Base-by-base conservation (phyloP, 1,284 basidiomycete genomes). In the Takashimella tepidaria region DNA sequence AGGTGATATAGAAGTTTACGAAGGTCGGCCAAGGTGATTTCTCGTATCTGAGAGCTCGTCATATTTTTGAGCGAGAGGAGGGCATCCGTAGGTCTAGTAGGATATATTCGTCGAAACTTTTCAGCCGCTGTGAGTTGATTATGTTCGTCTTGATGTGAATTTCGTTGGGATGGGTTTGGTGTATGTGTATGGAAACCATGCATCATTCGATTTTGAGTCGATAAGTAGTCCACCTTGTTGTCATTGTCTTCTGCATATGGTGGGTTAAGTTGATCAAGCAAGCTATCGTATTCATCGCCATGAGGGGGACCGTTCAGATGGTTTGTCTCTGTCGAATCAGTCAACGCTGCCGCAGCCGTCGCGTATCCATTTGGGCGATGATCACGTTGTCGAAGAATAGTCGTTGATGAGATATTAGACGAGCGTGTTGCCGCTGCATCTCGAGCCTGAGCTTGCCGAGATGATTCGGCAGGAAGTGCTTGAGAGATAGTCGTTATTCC, bases 391-490 rank as follows among this genome's bases (percentile, higher is more conserved):
- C n/a, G n/a, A n/a, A n/a, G n/a, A n/a, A n/a, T n/a, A n/a, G n/a
- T n/a, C n/a, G n/a, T n/a, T n/a, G n/a, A n/a, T n/a, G 16, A 37
- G 31, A 37, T 37, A 16, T 37, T 37, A 37, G 31, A 37, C 31
- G 31, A 37, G 31, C 31, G n/a, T 37, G 31, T 16, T 37, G 31
- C 31, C 31, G 31, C 31, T 37, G 31, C 31, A 8, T 47, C 50
- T 24, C 58, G 58, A 3, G 46, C 50, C 51, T 55, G 55, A 10
- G 64, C 67, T 57, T 67, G 67, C 24, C 58, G 58, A 23, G 64
- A 67, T 27, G 64, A 67, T 59, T 68, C 67, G 31, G 67, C 64
- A 13, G 62, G 62, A 2, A 60, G 56, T n/a, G 56, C 57, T 19
- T 52, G 57, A 13, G 54, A 50, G 20, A 49, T 47, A 37, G 26